These are phyloP conservation scores for Leptodermis oblonga DNA, from an alignment of 257 asterid genomes.

Conservation along the genomic window DNA sequence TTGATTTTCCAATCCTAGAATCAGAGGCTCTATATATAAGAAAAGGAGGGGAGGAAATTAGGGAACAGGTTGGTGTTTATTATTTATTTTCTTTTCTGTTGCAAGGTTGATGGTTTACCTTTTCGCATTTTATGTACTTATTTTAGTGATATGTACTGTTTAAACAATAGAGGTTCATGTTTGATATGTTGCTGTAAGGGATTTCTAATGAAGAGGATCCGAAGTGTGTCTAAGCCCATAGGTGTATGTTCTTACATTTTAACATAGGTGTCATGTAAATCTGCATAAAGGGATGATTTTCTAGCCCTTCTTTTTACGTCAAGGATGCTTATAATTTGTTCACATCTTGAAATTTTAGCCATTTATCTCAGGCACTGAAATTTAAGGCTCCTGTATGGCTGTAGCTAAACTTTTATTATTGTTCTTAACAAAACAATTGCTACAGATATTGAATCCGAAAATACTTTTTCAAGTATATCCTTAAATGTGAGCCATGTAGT, in stretches of 20 bases:
- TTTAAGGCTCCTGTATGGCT: background rate
- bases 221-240: background rate
- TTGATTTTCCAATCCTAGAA: conserved; percentile 94
- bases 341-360: background rate
- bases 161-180: background rate
- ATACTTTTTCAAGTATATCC: background rate
- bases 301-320: background rate
- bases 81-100: background rate
- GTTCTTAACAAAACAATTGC: background rate
- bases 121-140: background rate
- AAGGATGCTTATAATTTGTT: background rate
- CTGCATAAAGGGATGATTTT: background rate
- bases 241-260: background rate
- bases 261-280: background rate
- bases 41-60: conserved; percentile 98
- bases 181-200: background rate
- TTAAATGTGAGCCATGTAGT: background rate
- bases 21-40: conserved; percentile 86
- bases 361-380: background rate
- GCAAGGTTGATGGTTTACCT: background rate
- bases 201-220: background rate
- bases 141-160: background rate
- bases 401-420: too few relatives aligned
- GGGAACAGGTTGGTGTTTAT: conserved; percentile 66
- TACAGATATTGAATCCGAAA: background rate